Evolutionary conservation across 441 rosid genomes (phyloP).

Genomic region (Bruguiera hainesii): DNA sequence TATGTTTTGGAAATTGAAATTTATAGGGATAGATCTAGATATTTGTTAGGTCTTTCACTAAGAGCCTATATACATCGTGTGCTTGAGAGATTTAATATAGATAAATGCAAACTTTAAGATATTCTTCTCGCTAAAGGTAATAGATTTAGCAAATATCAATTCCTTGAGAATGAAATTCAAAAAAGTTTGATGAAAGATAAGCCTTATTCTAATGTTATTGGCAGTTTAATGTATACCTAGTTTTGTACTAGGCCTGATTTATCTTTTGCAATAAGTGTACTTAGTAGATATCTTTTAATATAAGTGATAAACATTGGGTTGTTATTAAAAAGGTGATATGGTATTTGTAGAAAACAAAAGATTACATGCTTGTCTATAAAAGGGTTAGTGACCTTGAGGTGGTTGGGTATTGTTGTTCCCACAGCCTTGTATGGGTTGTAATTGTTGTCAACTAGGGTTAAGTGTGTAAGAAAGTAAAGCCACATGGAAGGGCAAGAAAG

Average conservation of each 20-base stretch:
- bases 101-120: background rate
- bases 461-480: no score
- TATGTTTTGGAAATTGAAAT: background rate
- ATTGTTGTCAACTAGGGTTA: no score
- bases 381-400: background rate
- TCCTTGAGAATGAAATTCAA: no score
- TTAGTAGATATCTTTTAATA: background rate
- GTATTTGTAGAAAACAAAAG: background rate
- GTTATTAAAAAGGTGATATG: background rate
- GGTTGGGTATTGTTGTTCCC: background rate
- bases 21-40: background rate
- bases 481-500: no score
- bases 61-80: background rate
- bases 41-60: background rate
- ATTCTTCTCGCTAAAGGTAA: background rate
- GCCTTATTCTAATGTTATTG: background rate
- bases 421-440: no score
- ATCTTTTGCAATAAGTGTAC: background rate
- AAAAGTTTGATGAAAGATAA: background rate
- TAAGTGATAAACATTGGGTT: background rate
- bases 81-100: background rate
- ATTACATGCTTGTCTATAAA: background rate
- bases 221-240: background rate
- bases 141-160: background rate
- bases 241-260: background rate